Percentiles rank a stretch among this genome's conserved stretches.
Conservation (phyloP, 768 basidiomycete species). For the Leccinum disarticulatum region DNA sequence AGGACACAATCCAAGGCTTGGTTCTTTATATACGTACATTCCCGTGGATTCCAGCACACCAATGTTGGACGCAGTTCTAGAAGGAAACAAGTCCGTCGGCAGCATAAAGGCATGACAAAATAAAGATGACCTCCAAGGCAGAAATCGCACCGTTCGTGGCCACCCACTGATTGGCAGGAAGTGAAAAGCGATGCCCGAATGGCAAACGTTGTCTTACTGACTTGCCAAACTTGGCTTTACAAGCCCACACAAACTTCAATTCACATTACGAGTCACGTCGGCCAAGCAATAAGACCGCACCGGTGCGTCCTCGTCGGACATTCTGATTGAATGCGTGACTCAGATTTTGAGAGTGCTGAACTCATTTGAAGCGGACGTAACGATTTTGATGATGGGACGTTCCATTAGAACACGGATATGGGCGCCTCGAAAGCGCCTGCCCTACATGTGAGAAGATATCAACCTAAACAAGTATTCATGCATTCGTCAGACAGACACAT, state of each 20-base stretch:
- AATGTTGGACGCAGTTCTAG: no score
- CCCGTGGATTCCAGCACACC: no score
- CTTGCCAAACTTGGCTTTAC: not conserved
- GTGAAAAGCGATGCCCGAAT: not conserved
- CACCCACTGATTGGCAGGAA: not conserved
- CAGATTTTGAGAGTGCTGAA: not conserved
- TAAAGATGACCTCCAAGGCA: not conserved
- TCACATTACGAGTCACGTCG: not conserved
- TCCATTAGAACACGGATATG: not conserved
- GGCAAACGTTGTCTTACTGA: not conserved
- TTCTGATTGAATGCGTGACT: not conserved
- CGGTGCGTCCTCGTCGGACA: not conserved
- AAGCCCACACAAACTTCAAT: no score
- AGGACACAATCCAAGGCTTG: not conserved
- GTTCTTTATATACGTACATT: constrained; percentile 1
- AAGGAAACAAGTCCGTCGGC: not conserved
- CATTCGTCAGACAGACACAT: not conserved
- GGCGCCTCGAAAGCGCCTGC: not conserved
- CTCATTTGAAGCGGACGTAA: not conserved
- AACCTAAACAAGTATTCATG: not conserved
- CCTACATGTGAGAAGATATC: not conserved
- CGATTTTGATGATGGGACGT: not conserved
- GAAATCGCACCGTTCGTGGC: not conserved
- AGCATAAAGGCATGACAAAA: not conserved
- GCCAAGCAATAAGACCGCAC: not conserved